Evolutionary conservation across 31 red algal species (phyloP).

Genomic region (Asparagopsis taxiformis): DNA sequence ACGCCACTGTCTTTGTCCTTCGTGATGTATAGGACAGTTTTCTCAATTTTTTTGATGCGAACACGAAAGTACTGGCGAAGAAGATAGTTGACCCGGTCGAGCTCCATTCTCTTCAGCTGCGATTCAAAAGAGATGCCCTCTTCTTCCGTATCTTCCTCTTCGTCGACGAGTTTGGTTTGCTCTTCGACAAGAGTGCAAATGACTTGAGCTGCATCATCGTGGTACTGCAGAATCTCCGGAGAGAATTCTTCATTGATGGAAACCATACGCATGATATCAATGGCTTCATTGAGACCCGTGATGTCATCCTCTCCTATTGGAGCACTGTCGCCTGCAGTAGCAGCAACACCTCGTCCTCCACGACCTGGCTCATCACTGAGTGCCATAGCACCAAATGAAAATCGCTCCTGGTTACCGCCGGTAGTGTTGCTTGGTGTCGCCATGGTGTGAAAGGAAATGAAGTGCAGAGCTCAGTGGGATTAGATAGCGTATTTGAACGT

Average conservation of each 20-base stretch:
- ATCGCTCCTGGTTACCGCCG: constrained; percentile 30
- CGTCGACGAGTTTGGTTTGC: constrained; percentile 63
- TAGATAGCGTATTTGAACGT: too few relatives aligned
- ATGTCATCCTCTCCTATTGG: background rate
- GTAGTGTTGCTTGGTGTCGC: background rate
- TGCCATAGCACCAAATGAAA: constrained; percentile 69
- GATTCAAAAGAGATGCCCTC: constrained; percentile 36
- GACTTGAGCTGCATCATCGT: constrained; percentile 16
- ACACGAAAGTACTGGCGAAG: constrained; percentile 66
- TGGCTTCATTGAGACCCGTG: constrained; percentile 34
- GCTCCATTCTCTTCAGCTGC: constrained; percentile 60
- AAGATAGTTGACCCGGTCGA: constrained; percentile 72
- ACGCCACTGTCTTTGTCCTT: constrained; percentile 29
- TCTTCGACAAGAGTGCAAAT: constrained; percentile 38
- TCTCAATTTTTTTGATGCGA: constrained; percentile 73
- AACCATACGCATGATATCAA: constrained; percentile 46
- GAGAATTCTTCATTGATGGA: constrained; percentile 60
- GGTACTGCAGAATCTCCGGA: constrained; percentile 59
- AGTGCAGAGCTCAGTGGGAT: background rate
- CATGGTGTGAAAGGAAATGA: background rate
- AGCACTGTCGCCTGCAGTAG: background rate
- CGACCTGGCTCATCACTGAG: constrained; percentile 45
- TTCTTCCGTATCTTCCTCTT: constrained; percentile 47
- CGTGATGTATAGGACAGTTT: constrained; percentile 29
- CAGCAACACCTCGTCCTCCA: background rate